Evolutionary conservation across 805 yeast genomes (phyloP), one percentile per base, ranked within the genome.

Genomic region (Candida sonorensis): DNA sequence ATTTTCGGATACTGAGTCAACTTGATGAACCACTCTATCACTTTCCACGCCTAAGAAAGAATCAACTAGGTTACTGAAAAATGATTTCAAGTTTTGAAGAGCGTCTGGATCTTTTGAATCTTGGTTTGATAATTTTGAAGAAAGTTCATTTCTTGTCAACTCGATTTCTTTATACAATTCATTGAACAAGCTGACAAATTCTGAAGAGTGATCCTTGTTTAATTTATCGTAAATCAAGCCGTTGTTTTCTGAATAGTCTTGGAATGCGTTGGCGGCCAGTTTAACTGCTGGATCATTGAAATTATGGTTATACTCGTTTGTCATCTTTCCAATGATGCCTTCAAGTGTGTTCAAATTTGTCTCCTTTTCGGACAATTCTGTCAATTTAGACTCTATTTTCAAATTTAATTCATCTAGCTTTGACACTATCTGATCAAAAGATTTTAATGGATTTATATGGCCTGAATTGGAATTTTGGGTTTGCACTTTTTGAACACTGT

Each of bases 281-380:
- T 85, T 85, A 13, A 88, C 96, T 0, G 88, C 94, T 7, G 76
- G 74, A 57, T 88, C 96, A 51, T 88, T 86, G 59, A 86, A 75
- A 47, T 86, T 81, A 29, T 82, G 84, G 46, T 86, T 84, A 56
- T 82, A 87, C n/a, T 71, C 69, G 3, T 62, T 49, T 7, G 65
- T 53, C 57, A 88, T 61, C 5, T 57, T 56, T 2, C 57, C 53
- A 30, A 85, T 50, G 12, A 81, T 64, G 3, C 35, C 29, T 39
- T 75, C 79, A 36, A 81, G 51, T 3, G 31, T 44, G 36, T 14
- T 37, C 25, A 37, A 62, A 42, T 33, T 50, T 33, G 19, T 36
- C 35, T 29, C 36, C 17, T 29, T 29, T n/a, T 21, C 19, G 13
- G 26, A 10, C 17, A 15, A 48, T 27, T 2, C 35, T 26, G 14